Base-by-base conservation (phyloP, 495 filamentous ascomycete species). In the Talaromyces adpressus region DNA sequence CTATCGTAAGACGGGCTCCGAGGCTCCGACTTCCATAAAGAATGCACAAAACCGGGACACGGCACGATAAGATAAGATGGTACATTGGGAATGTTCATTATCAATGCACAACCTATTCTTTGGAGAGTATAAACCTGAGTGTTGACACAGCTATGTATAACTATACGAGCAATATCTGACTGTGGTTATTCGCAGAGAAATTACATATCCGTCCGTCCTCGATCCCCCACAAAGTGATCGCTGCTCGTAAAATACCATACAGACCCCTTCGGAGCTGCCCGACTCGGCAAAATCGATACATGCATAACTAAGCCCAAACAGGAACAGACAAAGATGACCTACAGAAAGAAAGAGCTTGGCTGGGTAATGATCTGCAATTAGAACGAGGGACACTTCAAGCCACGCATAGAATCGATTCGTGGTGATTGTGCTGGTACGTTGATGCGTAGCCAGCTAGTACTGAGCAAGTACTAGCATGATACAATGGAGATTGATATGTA, bases 1-100 rank as follows among this genome's bases (percentile, higher is more conserved):
- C 1, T 47, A 20, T 8, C 16, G 3, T 20, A 8, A 20, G 45
- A 5, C 45, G 45, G 45, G n/a, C 45, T 47, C 45, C 45, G 45
- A 49, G n/a, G 0, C 45, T 49, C 45, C 45, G 45, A 6, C 3
- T 20, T 18, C 45, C 45, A 20, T 20, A 49, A 18, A 49, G n/a
- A 16, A 56, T 14, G 27, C 22, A 25, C 14, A 56, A 54, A 27
- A 25, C 12, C 22, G 52, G 27, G 52, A 29, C 23, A 56, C 52
- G 52, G 52, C 52, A 56, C 52, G 52, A 56, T 56, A 56, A 56
- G 52, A 56, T 56, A 56, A 56, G 52, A 29, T 56, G 22, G 52
- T 27, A 23, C 18, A 2, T 14, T 9, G 32, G 12, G 32, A 36
- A 36, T 12, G 32, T 2, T 36, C 9, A 11, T 36, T 36, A 11